A percentile compares a stretch with the other conserved stretches of the same genome.
phyloP scores from a whole-genome alignment of 768 basidiomycete genomes.

The Brasilioporus rufonigricans region DNA sequence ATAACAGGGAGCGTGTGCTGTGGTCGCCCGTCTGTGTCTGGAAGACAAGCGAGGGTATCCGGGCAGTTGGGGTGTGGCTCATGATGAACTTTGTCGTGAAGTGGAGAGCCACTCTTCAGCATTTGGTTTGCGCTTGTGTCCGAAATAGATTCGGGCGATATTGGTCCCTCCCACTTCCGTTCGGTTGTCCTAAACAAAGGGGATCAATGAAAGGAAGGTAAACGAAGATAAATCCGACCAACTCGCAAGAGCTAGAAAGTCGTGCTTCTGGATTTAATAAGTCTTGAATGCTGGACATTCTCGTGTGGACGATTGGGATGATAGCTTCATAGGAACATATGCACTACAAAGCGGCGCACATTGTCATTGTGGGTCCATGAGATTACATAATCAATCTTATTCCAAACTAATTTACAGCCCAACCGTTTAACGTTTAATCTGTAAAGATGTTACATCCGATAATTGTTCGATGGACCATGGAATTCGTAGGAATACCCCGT shows the following conservation, averaged over 20 bases:
- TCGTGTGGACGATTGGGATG: slow-evolving; percentile 21
- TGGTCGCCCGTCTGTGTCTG: slow-evolving; percentile 74
- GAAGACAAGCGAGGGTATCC: slow-evolving; percentile 72
- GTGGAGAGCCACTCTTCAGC: slow-evolving; percentile 18
- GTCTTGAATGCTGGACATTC: slow-evolving; percentile 56
- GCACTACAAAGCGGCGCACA: slow-evolving; percentile 2
- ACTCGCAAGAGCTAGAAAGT: slow-evolving; percentile 42
- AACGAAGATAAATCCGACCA: slow-evolving; percentile 19
- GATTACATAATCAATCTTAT: slow-evolving; percentile 25
- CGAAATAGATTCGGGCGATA: slow-evolving; percentile 36
- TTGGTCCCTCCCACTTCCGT: slow-evolving; percentile 27
- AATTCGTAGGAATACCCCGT: slow-evolving; percentile 21
- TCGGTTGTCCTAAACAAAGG: slow-evolving; percentile 30
- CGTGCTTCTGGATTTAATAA: slow-evolving; percentile 55
- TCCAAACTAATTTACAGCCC: background rate
- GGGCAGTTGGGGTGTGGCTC: slow-evolving; percentile 74
- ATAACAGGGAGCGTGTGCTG: slow-evolving; percentile 86
- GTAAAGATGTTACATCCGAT: slow-evolving; percentile 17
- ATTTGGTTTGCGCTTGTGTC: slow-evolving; percentile 32
- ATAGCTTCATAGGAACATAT: slow-evolving; percentile 11
- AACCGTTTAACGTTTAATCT: background rate
- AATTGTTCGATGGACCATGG: slow-evolving; percentile 15
- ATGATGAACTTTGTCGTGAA: slow-evolving; percentile 40
- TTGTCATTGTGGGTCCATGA: slow-evolving; percentile 34
- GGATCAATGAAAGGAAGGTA: slow-evolving; percentile 14